Evolutionary conservation across 306 rosid species (phyloP).

Genomic region (Rosa multiflora): DNA sequence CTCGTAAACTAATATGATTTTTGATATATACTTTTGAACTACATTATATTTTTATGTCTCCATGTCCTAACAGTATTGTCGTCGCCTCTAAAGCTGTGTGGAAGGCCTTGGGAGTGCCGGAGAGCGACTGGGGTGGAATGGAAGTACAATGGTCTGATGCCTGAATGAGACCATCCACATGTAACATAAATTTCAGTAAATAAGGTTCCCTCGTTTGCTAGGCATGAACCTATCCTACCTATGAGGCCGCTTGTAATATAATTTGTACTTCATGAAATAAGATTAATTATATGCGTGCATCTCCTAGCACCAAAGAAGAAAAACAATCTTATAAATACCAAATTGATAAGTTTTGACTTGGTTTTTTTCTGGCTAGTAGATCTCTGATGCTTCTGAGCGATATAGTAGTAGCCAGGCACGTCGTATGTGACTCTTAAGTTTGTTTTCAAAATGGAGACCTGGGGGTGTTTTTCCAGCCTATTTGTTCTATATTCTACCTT

Average conservation of each 20-base stretch:
- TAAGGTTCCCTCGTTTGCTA: background rate
- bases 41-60: background rate
- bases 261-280: background rate
- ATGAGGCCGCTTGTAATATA: background rate
- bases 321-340: background rate
- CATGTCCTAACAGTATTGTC: conserved; percentile 36
- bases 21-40: no score
- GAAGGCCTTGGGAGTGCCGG: conserved; percentile 31
- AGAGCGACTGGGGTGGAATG: conserved; percentile 18
- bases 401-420: no score
- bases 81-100: conserved; percentile 41
- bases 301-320: background rate
- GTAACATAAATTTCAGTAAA: background rate
- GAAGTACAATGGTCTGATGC: conserved; percentile 27
- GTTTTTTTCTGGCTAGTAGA: background rate
- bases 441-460: background rate
- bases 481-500: background rate
- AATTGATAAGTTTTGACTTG: background rate
- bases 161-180: background rate
- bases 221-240: background rate
- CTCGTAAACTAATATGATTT: no score
- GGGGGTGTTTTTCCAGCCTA: background rate
- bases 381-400: background rate
- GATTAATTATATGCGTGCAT: background rate
- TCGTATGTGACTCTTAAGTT: no score